Percentiles rank a stretch among this genome's conserved stretches.
Evolutionary conservation across 1,284 basidiomycete genomes (phyloP).

Genomic region (Cerrena zonata): DNA sequence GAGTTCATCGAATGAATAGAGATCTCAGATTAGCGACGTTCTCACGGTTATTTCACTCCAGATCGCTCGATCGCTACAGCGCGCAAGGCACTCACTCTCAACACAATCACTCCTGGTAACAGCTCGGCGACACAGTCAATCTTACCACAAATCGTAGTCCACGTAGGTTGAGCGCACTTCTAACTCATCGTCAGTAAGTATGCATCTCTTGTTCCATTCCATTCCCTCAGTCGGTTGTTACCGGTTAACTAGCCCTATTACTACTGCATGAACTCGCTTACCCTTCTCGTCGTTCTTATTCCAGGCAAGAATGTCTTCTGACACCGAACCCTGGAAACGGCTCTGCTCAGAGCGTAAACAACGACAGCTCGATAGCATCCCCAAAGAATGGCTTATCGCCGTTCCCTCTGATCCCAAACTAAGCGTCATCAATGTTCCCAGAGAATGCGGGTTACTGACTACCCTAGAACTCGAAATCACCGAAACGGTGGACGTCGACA

Average conservation of each 20-base stretch:
- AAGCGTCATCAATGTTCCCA: slow-evolving; percentile 55
- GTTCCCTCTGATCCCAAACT: slow-evolving; percentile 38
- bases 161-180: too few relatives aligned
- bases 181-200: too few relatives aligned
- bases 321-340: slow-evolving; percentile 44
- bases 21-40: slow-evolving; percentile 4
- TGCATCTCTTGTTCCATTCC: too few relatives aligned
- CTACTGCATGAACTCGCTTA: too few relatives aligned
- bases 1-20: too few relatives aligned
- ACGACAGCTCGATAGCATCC: slow-evolving; percentile 50
- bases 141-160: too few relatives aligned
- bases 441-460: slow-evolving; percentile 54
- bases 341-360: slow-evolving; percentile 47
- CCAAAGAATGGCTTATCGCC: slow-evolving; percentile 52
- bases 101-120: too few relatives aligned
- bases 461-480: slow-evolving; percentile 65
- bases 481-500: slow-evolving; percentile 42
- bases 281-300: background rate
- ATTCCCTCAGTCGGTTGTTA: too few relatives aligned
- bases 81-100: too few relatives aligned
- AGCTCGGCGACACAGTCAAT: too few relatives aligned
- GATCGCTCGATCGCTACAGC: slow-evolving; percentile 4
- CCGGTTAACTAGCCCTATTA: too few relatives aligned
- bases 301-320: slow-evolving; percentile 10
- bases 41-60: slow-evolving; percentile 4